These are phyloP conservation scores for Pseudisothecium myosuroides DNA, from an alignment of 225 moss, liverwort and hornwort genomes.

Conservation along the genomic window DNA sequence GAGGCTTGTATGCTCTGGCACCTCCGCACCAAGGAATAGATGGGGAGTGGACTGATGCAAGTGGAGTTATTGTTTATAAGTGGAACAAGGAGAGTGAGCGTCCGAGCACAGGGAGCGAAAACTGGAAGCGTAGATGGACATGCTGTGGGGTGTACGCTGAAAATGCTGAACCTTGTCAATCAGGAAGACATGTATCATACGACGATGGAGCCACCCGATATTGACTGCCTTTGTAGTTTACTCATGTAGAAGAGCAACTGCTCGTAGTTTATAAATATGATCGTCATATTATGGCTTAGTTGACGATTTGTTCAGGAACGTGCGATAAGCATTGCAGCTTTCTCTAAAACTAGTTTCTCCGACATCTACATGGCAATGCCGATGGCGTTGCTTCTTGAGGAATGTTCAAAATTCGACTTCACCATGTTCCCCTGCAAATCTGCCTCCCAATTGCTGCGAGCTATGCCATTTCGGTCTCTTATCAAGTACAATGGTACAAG, in stretches of 20 bases:
- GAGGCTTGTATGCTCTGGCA: constrained; percentile 19
- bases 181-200: constrained; percentile 25
- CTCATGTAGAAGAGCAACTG: background rate
- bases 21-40: constrained; percentile 49
- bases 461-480: background rate
- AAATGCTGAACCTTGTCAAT: constrained; percentile 19
- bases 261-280: background rate
- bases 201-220: constrained; percentile 33
- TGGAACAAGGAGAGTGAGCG: constrained; percentile 28
- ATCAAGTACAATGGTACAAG: background rate
- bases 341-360: background rate
- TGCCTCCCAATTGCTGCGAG: background rate
- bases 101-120: constrained; percentile 24
- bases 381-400: background rate
- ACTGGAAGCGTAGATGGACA: constrained; percentile 42
- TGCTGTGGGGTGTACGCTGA: constrained; percentile 35
- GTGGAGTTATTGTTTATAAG: constrained; percentile 41
- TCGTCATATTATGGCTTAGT: background rate
- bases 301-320: background rate
- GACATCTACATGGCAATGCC: background rate
- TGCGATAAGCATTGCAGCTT: background rate
- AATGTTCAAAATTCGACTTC: background rate
- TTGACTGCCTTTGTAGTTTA: background rate
- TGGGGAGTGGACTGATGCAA: constrained; percentile 36
- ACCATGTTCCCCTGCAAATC: background rate